Conservation (phyloP, 805 yeast species). For the Yamadazyma paraphyllophila region DNA sequence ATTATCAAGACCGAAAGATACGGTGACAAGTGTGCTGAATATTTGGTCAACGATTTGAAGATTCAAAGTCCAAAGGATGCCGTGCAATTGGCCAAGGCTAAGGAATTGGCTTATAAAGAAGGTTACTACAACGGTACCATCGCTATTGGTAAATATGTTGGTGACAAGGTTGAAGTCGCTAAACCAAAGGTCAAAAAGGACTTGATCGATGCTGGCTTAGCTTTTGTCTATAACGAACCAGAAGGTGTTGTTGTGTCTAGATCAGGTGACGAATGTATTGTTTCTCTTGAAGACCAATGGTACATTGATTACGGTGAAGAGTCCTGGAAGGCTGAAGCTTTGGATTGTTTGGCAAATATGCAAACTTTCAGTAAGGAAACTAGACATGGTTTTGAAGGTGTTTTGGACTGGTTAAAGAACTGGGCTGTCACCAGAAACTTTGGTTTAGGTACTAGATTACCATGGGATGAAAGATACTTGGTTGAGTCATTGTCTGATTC, state of each 20-base stretch:
- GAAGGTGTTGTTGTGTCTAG: slow-evolving; percentile 87
- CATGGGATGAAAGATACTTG: slow-evolving; percentile 93
- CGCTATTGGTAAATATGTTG: slow-evolving; percentile 77
- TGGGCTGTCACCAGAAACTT: slow-evolving; percentile 98
- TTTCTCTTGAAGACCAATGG: slow-evolving; percentile 98
- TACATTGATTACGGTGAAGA: slow-evolving; percentile 96
- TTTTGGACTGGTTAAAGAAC: slow-evolving; percentile 91
- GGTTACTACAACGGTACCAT: slow-evolving; percentile 90
- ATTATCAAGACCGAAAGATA: slow-evolving; percentile 78
- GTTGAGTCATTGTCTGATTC: slow-evolving; percentile 96
- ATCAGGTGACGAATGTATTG: slow-evolving; percentile 96
- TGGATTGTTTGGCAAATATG: slow-evolving; percentile 74
- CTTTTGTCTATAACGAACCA: slow-evolving; percentile 92
- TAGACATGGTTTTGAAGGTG: slow-evolving; percentile 88
- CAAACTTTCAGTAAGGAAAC: slow-evolving; percentile 80
- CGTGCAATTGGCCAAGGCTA: slow-evolving; percentile 83
- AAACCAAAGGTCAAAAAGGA: slow-evolving; percentile 85
- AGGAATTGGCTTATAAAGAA: slow-evolving; percentile 93
- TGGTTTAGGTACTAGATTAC: slow-evolving; percentile 91
- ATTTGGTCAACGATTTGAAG: slow-evolving; percentile 78
- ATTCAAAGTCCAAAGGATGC: slow-evolving; percentile 94
- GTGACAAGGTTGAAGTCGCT: slow-evolving; percentile 88
- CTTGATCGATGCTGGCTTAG: slow-evolving; percentile 70
- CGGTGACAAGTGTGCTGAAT: slow-evolving; percentile 87
- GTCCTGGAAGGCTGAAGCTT: slow-evolving; percentile 77